Conservation (phyloP, 1,284 basidiomycete genomes). For the Thelephora terrestris region DNA sequence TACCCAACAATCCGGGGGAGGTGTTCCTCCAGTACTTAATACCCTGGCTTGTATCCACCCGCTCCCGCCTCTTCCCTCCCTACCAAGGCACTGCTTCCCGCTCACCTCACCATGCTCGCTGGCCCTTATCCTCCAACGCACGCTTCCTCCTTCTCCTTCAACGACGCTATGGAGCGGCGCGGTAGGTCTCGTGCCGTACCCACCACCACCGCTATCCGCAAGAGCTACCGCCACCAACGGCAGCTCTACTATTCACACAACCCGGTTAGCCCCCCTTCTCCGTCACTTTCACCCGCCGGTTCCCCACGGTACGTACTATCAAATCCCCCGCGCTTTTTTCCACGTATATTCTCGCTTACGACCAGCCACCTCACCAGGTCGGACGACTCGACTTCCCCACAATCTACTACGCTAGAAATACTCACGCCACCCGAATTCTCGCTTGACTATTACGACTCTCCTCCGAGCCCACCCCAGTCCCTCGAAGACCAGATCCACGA, state of each 20-base stretch:
- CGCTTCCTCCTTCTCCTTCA: conserved; percentile 8
- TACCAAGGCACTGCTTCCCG: not conserved
- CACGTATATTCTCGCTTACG: not conserved
- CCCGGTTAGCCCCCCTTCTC: conserved; percentile 7
- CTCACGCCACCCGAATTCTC: conserved; percentile 20
- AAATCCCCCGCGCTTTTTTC: not conserved
- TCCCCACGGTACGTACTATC: conserved; percentile 1
- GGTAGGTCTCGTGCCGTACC: conserved; percentile 22
- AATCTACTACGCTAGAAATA: conserved; percentile 14
- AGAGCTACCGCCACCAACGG: conserved; percentile 5
- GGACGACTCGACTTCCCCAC: conserved; percentile 22
- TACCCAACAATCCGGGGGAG: too few relatives aligned
- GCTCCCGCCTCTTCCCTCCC: not conserved
- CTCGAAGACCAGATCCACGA: conserved; percentile 54
- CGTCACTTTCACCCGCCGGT: conserved; percentile 16
- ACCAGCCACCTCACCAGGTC: conserved; percentile 15
- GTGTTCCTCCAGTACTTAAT: not conserved
- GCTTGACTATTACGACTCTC: conserved; percentile 29
- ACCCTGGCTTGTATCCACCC: not conserved
- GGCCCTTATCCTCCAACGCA: conserved; percentile 7
- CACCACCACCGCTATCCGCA: conserved; percentile 15
- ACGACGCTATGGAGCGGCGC: conserved; percentile 17
- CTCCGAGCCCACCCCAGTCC: conserved; percentile 36
- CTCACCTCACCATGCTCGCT: not conserved
- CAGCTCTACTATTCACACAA: conserved; percentile 14